phyloP scores from a whole-genome alignment of 495 filamentous ascomycete species.

The Astrocystis sublimbata region DNA sequence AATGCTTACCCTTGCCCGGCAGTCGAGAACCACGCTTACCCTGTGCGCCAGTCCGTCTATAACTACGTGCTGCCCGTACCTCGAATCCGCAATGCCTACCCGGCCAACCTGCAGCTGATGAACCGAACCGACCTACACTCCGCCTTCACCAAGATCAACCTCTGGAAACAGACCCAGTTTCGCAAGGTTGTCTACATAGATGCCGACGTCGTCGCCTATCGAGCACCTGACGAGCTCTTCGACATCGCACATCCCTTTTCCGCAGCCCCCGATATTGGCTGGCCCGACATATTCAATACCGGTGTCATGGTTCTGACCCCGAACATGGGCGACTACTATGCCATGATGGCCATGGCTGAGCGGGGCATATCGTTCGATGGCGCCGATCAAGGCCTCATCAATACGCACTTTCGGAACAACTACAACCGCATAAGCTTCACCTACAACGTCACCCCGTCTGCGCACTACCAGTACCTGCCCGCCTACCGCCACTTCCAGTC shows the following conservation, averaged over 20 bases:
- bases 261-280: conserved; percentile 92
- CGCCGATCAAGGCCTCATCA: conserved; percentile 93
- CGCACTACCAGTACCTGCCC: conserved; percentile 91
- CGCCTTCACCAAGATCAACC: conserved; percentile 92
- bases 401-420: conserved; percentile 81
- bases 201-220: conserved; percentile 81
- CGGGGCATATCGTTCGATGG: conserved; percentile 93
- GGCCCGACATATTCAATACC: conserved; percentile 98
- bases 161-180: conserved; percentile 92
- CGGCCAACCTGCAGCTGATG: conserved; percentile 88
- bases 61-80: conserved; percentile 87
- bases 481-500: conserved; percentile 92
- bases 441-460: conserved; percentile 95
- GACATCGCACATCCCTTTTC: conserved; percentile 74
- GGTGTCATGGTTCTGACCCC: conserved; percentile 90
- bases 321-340: conserved; percentile 83
- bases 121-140: conserved; percentile 83
- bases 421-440: conserved; percentile 90
- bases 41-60: conserved; percentile 65
- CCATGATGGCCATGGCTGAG: conserved; percentile 78
- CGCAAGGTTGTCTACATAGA: conserved; percentile 90
- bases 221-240: conserved; percentile 92
- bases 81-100: conserved; percentile 70
- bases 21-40: neutral
- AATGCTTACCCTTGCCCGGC: neutral